A percentile compares a stretch with the other conserved stretches of the same genome.
Evolutionary conservation across 106 monocot genomes (phyloP).

Genomic region (Iris macrosiphon): DNA sequence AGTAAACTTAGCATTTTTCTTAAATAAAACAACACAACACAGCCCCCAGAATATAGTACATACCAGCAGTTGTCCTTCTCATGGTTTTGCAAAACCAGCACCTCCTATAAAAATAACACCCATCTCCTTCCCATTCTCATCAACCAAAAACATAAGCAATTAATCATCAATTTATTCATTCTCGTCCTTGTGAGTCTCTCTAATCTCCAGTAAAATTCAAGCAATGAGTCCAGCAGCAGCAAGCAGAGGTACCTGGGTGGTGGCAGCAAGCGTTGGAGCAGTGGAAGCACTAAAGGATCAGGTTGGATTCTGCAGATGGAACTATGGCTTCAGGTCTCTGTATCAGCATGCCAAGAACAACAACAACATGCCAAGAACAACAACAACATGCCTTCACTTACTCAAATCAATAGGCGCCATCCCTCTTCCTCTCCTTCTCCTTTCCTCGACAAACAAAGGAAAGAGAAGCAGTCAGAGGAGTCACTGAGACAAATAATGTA

Average conservation of each 20-base stretch:
- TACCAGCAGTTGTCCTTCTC: too few relatives aligned
- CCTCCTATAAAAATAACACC: too few relatives aligned
- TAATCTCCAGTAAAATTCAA: not conserved
- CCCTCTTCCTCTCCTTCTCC: not conserved
- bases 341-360: constrained; percentile 11
- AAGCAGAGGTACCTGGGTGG: constrained; percentile 14
- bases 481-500: constrained; percentile 5
- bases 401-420: not conserved
- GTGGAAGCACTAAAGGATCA: constrained; percentile 55
- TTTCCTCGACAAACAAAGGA: constrained; percentile 2
- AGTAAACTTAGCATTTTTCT: too few relatives aligned
- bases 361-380: not conserved
- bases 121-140: not conserved
- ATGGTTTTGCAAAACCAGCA: too few relatives aligned
- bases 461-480: constrained; percentile 1
- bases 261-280: constrained; percentile 28
- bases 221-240: not conserved
- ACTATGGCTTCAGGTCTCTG: constrained; percentile 11
- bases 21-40: too few relatives aligned
- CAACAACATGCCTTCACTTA: not conserved
- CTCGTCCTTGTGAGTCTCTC: too few relatives aligned
- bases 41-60: too few relatives aligned
- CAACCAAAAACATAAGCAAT: not conserved
- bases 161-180: not conserved
- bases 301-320: constrained; percentile 45